Conservation (phyloP, 2,329 filamentous ascomycete genomes). For the Arthrinium puccinioides region DNA sequence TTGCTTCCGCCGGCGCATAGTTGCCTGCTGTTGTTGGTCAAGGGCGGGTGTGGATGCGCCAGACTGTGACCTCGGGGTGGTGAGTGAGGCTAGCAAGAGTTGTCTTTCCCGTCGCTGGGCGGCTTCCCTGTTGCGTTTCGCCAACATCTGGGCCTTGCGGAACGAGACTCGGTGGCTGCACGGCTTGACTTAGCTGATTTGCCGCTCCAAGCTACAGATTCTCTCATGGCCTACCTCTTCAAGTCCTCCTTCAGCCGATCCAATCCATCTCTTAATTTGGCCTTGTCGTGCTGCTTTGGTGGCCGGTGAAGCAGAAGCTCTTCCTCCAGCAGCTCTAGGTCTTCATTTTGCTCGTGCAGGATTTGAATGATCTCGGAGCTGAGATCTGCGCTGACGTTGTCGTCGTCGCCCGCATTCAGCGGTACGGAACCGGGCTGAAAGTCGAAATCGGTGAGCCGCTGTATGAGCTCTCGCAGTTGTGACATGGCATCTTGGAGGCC, state of each 20-base stretch:
- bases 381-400: conserved; percentile 61
- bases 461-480: conserved; percentile 52
- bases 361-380: conserved; percentile 72
- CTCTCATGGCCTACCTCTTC: conserved; percentile 57
- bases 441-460: conserved; percentile 48
- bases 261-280: conserved; percentile 58
- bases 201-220: too few species aligned
- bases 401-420: conserved; percentile 39
- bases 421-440: conserved; percentile 53
- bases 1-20: conserved; percentile 24
- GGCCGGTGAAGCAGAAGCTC: conserved; percentile 65
- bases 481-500: conserved; percentile 54
- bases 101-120: conserved; percentile 73
- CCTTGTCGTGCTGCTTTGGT: conserved; percentile 51
- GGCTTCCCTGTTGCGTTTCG: conserved; percentile 65
- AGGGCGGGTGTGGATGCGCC: conserved; percentile 26
- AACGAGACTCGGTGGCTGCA: conserved; percentile 57
- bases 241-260: conserved; percentile 64
- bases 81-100: conserved; percentile 54
- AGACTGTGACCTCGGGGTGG: conserved; percentile 22
- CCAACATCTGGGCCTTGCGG: conserved; percentile 72
- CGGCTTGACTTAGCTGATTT: too few species aligned
- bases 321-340: conserved; percentile 72
- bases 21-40: conserved; percentile 7
- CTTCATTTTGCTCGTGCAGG: conserved; percentile 72